phyloP scores from a whole-genome alignment of 106 monocot species.

The Agapanthus africanus region DNA sequence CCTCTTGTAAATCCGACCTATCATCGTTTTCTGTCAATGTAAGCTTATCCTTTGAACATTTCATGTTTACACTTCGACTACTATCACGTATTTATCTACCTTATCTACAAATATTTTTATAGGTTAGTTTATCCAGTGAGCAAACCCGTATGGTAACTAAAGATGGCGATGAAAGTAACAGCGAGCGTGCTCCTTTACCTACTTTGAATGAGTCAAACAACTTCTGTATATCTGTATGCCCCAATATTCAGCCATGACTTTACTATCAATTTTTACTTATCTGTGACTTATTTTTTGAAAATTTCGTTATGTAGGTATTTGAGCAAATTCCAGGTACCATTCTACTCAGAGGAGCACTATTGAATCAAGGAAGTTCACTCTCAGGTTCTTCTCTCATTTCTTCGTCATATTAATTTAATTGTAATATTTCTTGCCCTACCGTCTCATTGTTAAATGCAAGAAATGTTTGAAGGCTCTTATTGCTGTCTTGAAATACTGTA shows the following conservation, averaged over 20 bases:
- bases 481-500: no score
- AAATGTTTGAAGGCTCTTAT: no score
- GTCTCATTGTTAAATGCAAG: no score
- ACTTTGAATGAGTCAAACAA: no score
- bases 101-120: neutral
- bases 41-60: conserved; percentile 8
- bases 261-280: neutral
- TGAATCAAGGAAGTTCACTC: conserved; percentile 21
- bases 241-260: neutral
- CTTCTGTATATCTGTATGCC: conserved; percentile 44
- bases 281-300: neutral
- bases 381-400: no score
- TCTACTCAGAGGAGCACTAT: conserved; percentile 32
- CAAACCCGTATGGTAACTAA: no score
- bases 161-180: conserved; percentile 3
- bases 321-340: conserved; percentile 93
- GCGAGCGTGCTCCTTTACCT: neutral
- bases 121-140: no score
- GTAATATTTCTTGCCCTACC: no score
- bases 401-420: no score
- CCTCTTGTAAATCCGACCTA: conserved; percentile 43
- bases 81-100: neutral
- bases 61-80: neutral
- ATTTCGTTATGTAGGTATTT: conserved; percentile 53
- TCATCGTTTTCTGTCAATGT: conserved; percentile 60